These are phyloP conservation scores for Capniomyces stellatus DNA, from an alignment of 371 early-diverging fungal genomes.

Conservation along the genomic window DNA sequence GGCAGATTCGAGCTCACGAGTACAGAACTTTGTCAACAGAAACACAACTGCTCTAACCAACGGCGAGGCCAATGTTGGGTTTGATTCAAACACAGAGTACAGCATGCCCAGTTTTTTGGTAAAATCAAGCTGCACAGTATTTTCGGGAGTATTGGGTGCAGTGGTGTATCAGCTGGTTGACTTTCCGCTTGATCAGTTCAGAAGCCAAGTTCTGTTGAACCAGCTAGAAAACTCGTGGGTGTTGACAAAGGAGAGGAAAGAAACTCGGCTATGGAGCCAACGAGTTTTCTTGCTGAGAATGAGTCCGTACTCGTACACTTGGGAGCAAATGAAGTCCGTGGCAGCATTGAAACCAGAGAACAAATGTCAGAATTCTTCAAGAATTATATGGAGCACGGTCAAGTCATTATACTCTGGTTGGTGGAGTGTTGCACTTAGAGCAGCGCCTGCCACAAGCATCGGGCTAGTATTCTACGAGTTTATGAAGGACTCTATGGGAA, in stretches of 20 bases:
- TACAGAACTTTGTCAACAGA: not conserved
- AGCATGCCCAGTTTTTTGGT: slow-evolving; percentile 31
- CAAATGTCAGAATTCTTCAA: not conserved
- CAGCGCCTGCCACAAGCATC: slow-evolving; percentile 50
- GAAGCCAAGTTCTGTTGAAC: slow-evolving; percentile 16
- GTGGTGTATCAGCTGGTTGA: slow-evolving; percentile 54
- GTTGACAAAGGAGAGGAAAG: not conserved
- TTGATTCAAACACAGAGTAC: not conserved
- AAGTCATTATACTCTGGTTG: slow-evolving; percentile 44
- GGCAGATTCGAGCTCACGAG: slow-evolving; percentile 1
- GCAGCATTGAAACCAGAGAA: slow-evolving; percentile 11
- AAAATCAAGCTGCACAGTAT: slow-evolving; percentile 44
- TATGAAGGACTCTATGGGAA: slow-evolving; percentile 25
- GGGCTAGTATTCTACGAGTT: slow-evolving; percentile 56
- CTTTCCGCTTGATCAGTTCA: slow-evolving; percentile 49
- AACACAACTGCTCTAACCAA: not conserved
- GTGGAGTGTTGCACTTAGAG: slow-evolving; percentile 37
- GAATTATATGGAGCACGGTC: slow-evolving; percentile 29
- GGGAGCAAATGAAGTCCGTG: slow-evolving; percentile 6
- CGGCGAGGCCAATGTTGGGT: not conserved
- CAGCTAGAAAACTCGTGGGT: not conserved
- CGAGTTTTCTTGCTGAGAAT: not conserved
- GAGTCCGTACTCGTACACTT: not conserved
- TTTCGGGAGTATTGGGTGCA: slow-evolving; percentile 53
- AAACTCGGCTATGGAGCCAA: not conserved